phyloP scores from a whole-genome alignment of 139 green algal species.

The Closterium sp. region DNA sequence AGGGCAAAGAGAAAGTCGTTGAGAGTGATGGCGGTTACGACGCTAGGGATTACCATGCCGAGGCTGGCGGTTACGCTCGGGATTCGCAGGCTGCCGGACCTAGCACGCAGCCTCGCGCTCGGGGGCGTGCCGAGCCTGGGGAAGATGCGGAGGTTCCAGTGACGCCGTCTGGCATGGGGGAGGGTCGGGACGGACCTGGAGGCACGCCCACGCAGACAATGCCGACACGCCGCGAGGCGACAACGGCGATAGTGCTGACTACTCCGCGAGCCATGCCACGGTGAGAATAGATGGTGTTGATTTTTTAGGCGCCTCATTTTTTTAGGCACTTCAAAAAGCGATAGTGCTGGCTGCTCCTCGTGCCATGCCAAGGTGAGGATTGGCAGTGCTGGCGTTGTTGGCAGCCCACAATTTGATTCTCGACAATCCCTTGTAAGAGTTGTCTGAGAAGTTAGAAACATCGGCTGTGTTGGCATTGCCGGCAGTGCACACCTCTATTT shows the following conservation, averaged over 20 bases:
- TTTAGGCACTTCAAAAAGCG: too few relatives aligned
- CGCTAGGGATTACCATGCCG: background rate
- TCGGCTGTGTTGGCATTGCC: too few relatives aligned
- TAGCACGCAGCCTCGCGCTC: background rate
- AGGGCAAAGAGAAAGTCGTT: background rate
- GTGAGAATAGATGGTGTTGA: too few relatives aligned
- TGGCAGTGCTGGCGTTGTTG: too few relatives aligned
- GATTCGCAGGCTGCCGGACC: background rate
- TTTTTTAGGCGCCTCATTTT: too few relatives aligned
- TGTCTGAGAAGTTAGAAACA: too few relatives aligned
- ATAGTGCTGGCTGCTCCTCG: background rate
- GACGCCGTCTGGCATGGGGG: background rate
- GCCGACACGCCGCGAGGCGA: too few relatives aligned
- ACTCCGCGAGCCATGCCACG: background rate
- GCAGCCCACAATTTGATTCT: too few relatives aligned
- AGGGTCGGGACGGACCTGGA: background rate
- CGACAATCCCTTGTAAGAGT: too few relatives aligned
- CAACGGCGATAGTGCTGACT: too few relatives aligned
- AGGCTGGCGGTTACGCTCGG: background rate
- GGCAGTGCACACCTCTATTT: too few relatives aligned
- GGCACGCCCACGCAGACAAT: background rate
- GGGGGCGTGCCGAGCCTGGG: background rate
- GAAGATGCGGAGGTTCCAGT: background rate
- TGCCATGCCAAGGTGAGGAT: background rate
- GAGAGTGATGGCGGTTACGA: background rate